Conservation (phyloP, 768 basidiomycete species). For the Mycena galopus region DNA sequence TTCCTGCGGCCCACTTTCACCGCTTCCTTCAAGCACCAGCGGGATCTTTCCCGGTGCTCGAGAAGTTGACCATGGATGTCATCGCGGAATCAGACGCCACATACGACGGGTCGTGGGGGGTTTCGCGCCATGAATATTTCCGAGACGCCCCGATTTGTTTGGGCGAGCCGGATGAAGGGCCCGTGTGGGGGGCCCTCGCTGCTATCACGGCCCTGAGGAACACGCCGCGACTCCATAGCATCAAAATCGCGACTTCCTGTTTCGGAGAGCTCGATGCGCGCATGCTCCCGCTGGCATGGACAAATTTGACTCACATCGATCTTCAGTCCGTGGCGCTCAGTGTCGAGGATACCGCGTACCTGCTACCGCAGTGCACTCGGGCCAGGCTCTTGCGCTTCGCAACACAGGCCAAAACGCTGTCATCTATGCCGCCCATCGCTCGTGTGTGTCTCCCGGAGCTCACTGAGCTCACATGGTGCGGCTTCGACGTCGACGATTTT, state of each 20-base stretch:
- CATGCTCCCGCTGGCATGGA: conserved; percentile 2
- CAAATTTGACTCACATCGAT: conserved; percentile 6
- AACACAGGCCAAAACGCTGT: too few species aligned
- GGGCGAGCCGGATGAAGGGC: neutral
- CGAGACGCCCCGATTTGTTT: neutral
- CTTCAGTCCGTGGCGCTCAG: neutral
- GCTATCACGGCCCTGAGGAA: neutral
- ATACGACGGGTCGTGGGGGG: neutral
- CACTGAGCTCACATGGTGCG: neutral
- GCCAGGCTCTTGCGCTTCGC: neutral
- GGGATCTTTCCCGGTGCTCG: neutral
- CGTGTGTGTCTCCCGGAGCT: neutral
- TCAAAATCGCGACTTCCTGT: neutral
- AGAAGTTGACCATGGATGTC: neutral
- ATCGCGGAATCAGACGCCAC: neutral
- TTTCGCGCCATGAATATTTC: conserved; percentile 2
- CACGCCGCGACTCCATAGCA: neutral
- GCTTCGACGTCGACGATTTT: neutral
- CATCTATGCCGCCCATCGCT: too few species aligned
- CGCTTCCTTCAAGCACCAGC: neutral
- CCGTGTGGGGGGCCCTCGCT: neutral
- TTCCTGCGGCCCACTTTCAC: neutral
- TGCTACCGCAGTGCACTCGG: neutral
- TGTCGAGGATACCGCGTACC: neutral
- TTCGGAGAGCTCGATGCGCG: neutral